These are phyloP conservation scores for Pichia sporocuriosa DNA, from an alignment of 805 yeast species.

Conservation along the genomic window DNA sequence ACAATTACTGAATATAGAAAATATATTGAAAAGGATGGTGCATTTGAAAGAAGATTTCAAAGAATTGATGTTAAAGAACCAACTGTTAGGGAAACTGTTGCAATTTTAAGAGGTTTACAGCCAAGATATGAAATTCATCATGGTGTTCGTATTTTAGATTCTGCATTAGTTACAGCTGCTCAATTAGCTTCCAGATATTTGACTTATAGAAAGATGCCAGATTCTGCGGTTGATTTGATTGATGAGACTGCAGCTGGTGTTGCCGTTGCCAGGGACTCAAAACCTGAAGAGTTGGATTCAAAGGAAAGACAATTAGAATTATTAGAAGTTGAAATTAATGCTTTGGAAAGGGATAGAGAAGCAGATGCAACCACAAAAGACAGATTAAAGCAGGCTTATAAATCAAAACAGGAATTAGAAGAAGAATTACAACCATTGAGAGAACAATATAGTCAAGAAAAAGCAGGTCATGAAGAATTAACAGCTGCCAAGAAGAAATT, in stretches of 20 bases:
- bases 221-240: slow-evolving; percentile 91
- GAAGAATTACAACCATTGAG: slow-evolving; percentile 81
- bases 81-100: slow-evolving; percentile 85
- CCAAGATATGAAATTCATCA: slow-evolving; percentile 95
- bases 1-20: slow-evolving; percentile 92
- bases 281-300: slow-evolving; percentile 92
- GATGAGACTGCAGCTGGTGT: slow-evolving; percentile 97
- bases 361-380: slow-evolving; percentile 80
- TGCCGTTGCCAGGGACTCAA: slow-evolving; percentile 96
- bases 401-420: slow-evolving; percentile 73
- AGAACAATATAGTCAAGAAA: slow-evolving; percentile 79
- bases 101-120: slow-evolving; percentile 93
- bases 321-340: slow-evolving; percentile 92
- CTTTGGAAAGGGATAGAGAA: slow-evolving; percentile 90
- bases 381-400: slow-evolving; percentile 71
- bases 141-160: slow-evolving; percentile 92
- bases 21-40: slow-evolving; percentile 93
- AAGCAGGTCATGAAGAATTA: slow-evolving; percentile 85
- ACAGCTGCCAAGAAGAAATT: slow-evolving; percentile 83
- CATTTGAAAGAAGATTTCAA: slow-evolving; percentile 97
- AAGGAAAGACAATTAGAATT: slow-evolving; percentile 89
- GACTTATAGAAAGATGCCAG: slow-evolving; percentile 93
- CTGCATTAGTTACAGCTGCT: slow-evolving; percentile 91
- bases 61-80: slow-evolving; percentile 95
- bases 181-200: slow-evolving; percentile 90